Conservation (phyloP, 2,329 filamentous ascomycete genomes). For the Pyrenophora seminiperda region DNA sequence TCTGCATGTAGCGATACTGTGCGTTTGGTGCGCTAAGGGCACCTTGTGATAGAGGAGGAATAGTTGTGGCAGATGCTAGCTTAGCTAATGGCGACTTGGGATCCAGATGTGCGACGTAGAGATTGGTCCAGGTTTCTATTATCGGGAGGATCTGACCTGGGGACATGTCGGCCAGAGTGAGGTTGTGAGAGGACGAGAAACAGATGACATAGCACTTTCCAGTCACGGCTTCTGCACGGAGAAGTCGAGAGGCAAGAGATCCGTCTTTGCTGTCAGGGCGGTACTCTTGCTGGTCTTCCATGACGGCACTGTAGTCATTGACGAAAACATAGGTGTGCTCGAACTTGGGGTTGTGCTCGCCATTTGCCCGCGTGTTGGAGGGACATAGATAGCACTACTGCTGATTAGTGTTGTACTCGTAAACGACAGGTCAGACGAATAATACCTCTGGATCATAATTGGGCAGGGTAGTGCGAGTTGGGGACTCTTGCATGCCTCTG, state of each 20-base stretch:
- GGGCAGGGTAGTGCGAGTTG: slow-evolving; percentile 61
- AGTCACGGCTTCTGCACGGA: slow-evolving; percentile 83
- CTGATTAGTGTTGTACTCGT: slow-evolving; percentile 25
- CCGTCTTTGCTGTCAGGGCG: slow-evolving; percentile 56
- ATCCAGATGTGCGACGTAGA: slow-evolving; percentile 83
- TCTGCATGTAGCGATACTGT: slow-evolving; percentile 96
- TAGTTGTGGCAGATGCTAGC: slow-evolving; percentile 52
- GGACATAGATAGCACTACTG: slow-evolving; percentile 89
- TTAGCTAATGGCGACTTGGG: slow-evolving; percentile 68
- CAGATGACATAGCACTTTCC: slow-evolving; percentile 97
- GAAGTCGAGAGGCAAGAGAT: slow-evolving; percentile 71
- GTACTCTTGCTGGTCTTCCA: slow-evolving; percentile 88
- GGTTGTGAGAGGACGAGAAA: slow-evolving; percentile 87
- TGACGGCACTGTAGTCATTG: slow-evolving; percentile 97
- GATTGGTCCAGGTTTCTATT: slow-evolving; percentile 86
- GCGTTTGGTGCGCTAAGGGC: slow-evolving; percentile 62
- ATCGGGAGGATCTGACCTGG: slow-evolving; percentile 78
- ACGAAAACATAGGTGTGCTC: slow-evolving; percentile 89
- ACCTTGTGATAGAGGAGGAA: slow-evolving; percentile 55
- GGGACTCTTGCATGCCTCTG: slow-evolving; percentile 56
- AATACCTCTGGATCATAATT: slow-evolving; percentile 72
- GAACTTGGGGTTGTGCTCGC: slow-evolving; percentile 85
- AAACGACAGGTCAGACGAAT: slow-evolving; percentile 5
- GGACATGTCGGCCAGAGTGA: slow-evolving; percentile 89
- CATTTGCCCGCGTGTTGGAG: slow-evolving; percentile 84